phyloP scores from a whole-genome alignment of 371 early-diverging fungal species.

The Syncephalastrum monosporum region DNA sequence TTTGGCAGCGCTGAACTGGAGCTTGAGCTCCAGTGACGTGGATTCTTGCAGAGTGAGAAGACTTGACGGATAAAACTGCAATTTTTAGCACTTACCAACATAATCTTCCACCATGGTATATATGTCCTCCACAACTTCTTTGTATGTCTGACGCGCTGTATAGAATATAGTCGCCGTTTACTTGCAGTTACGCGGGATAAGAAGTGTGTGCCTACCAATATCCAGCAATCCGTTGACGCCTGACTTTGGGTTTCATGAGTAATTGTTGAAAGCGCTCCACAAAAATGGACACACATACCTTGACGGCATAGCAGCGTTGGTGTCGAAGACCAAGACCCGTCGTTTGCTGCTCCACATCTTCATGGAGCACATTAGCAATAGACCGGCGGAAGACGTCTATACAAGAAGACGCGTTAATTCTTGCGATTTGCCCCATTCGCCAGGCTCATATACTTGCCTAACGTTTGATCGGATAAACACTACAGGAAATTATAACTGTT shows the following conservation, averaged over 20 bases:
- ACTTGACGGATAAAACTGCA: not conserved
- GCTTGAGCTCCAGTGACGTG: constrained; percentile 64
- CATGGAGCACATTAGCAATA: constrained; percentile 61
- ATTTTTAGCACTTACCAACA: constrained; percentile 32
- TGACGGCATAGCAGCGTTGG: constrained; percentile 84
- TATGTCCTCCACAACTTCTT: constrained; percentile 82
- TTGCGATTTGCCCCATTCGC: not conserved
- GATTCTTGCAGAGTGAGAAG: constrained; percentile 1
- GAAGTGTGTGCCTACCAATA: constrained; percentile 60
- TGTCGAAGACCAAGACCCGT: constrained; percentile 75
- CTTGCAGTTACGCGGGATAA: too few relatives aligned
- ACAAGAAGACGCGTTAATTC: constrained; percentile 13
- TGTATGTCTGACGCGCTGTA: constrained; percentile 77
- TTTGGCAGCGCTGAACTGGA: constrained; percentile 55
- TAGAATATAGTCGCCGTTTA: too few relatives aligned
- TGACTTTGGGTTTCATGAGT: constrained; percentile 37
- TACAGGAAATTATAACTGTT: constrained; percentile 1
- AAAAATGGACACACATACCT: constrained; percentile 31
- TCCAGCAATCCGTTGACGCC: constrained; percentile 88
- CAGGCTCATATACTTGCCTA: constrained; percentile 15
- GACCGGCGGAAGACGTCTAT: constrained; percentile 29
- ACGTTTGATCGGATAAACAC: constrained; percentile 25
- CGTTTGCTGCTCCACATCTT: constrained; percentile 69
- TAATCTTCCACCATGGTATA: constrained; percentile 69
- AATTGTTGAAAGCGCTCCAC: too few relatives aligned